phyloP scores from a whole-genome alignment of 768 basidiomycete species.

The Melanogaster broomeanus region DNA sequence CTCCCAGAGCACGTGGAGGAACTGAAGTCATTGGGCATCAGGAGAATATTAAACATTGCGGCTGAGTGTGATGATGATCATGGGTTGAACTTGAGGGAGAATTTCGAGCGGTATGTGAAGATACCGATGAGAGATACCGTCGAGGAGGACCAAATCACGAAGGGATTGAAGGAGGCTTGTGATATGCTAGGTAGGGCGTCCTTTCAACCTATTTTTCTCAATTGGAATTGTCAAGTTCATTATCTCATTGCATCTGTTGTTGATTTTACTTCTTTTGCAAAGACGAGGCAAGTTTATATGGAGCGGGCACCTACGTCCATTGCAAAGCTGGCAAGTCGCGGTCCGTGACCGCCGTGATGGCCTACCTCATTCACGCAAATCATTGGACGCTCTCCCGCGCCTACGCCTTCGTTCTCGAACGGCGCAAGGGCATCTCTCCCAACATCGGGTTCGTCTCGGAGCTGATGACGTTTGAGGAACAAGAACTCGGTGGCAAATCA shows the following conservation, averaged over 20 bases:
- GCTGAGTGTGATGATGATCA: slow-evolving; percentile 87
- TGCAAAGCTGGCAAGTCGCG: slow-evolving; percentile 96
- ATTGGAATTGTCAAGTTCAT: slow-evolving; percentile 5
- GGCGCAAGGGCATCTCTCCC: slow-evolving; percentile 92
- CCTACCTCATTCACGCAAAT: slow-evolving; percentile 95
- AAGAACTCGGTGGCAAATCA: slow-evolving; percentile 68
- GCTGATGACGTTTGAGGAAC: slow-evolving; percentile 95
- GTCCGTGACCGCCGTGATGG: slow-evolving; percentile 95
- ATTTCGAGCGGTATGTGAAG: slow-evolving; percentile 82
- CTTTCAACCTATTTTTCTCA: neutral
- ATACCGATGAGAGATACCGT: slow-evolving; percentile 96
- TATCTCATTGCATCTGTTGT: slow-evolving; percentile 2
- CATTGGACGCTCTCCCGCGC: slow-evolving; percentile 94
- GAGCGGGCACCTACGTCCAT: slow-evolving; percentile 90
- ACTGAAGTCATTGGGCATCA: slow-evolving; percentile 75
- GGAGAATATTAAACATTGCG: slow-evolving; percentile 89
- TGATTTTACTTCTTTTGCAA: slow-evolving; percentile 4
- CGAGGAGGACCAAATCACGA: slow-evolving; percentile 86
- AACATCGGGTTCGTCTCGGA: slow-evolving; percentile 98
- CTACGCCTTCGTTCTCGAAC: slow-evolving; percentile 89
- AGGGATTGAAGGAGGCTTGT: slow-evolving; percentile 83
- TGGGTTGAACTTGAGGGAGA: slow-evolving; percentile 62
- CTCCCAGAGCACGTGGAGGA: slow-evolving; percentile 72
- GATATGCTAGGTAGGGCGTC: slow-evolving; percentile 74
- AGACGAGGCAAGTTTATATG: slow-evolving; percentile 93